phyloP scores from a whole-genome alignment of 768 basidiomycete species.

The Leccinum rimulosum region DNA sequence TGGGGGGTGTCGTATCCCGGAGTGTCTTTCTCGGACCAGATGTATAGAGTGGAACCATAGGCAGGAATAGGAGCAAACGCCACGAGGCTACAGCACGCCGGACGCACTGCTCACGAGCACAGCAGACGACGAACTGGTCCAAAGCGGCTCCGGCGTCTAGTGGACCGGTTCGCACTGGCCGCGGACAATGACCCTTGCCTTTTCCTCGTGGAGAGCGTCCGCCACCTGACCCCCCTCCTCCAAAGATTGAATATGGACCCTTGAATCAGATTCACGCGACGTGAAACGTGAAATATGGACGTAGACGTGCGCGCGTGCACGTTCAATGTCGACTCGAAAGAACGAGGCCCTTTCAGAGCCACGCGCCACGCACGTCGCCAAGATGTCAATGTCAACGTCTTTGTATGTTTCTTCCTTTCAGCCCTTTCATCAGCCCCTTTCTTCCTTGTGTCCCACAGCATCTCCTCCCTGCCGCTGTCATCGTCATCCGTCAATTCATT shows the following conservation, averaged over 20 bases:
- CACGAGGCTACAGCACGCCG: slow-evolving; percentile 24
- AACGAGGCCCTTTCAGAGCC: background rate
- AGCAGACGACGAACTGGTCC: background rate
- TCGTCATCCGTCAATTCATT: background rate
- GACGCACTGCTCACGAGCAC: slow-evolving; percentile 6
- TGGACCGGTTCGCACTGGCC: background rate
- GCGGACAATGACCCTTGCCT: background rate
- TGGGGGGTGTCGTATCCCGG: slow-evolving; percentile 6
- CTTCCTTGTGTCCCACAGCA: background rate
- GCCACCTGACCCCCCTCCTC: slow-evolving; percentile 1
- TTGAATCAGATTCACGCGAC: slow-evolving; percentile 26
- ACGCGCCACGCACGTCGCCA: background rate
- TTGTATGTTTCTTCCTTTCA: background rate
- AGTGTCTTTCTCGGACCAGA: background rate
- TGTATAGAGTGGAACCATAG: background rate
- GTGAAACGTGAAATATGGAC: slow-evolving; percentile 1
- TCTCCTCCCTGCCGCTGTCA: background rate
- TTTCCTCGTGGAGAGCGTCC: slow-evolving; percentile 4
- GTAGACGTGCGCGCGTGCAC: background rate
- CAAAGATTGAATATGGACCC: slow-evolving; percentile 23
- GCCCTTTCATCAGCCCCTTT: background rate
- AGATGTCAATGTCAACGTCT: background rate
- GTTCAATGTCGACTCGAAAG: background rate
- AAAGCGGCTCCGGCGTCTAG: background rate
- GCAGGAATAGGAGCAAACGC: slow-evolving; percentile 6